These are phyloP conservation scores for Blepharisma undulans DNA, from an alignment of 169 alveolate species.

Conservation along the genomic window DNA sequence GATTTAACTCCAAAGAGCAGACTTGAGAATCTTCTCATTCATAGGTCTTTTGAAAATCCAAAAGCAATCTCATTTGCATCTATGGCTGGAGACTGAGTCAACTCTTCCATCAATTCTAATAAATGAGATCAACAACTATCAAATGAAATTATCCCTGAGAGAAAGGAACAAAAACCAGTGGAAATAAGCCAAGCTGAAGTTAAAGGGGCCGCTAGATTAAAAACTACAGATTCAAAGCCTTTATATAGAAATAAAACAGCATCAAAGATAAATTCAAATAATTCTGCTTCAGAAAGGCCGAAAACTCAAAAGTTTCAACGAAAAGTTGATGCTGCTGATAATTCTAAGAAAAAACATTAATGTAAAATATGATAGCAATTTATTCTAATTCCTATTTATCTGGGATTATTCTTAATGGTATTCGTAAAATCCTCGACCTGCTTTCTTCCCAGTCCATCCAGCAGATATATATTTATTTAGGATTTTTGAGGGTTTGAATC, in stretches of 20 bases:
- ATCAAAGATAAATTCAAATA: neutral
- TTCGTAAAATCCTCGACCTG: constrained; percentile 79
- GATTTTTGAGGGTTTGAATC: constrained; percentile 76
- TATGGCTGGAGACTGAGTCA: neutral
- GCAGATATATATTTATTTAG: constrained; percentile 73
- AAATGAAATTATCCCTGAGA: neutral
- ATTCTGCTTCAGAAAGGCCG: neutral
- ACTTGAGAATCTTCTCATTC: neutral
- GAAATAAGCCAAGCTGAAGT: neutral
- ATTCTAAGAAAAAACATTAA: neutral
- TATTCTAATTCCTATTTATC: neutral
- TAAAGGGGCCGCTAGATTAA: neutral
- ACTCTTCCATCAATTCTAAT: neutral
- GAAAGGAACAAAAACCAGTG: neutral
- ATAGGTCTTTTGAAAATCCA: neutral
- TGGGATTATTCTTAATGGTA: constrained; percentile 35
- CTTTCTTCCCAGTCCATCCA: constrained; percentile 75
- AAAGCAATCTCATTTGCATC: neutral
- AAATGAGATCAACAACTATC: neutral
- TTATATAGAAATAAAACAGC: neutral
- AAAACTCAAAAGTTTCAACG: neutral
- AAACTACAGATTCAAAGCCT: neutral
- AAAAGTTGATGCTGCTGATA: neutral
- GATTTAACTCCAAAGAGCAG: neutral
- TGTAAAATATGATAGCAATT: neutral